phyloP scores from a whole-genome alignment of 2,329 filamentous ascomycete genomes.

The Capronia epimyces region DNA sequence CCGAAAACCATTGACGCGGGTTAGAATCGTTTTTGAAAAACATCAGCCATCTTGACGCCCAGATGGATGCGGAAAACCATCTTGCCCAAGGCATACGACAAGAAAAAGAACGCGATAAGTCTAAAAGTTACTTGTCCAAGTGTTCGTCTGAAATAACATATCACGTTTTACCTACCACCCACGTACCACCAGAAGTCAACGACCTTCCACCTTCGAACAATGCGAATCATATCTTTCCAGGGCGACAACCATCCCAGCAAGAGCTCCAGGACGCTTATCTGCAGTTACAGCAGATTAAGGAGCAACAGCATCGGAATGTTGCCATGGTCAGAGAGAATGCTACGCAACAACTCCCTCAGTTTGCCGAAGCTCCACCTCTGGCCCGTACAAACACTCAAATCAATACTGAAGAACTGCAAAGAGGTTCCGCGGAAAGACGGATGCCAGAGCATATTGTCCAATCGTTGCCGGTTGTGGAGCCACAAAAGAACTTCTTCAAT shows the following conservation, averaged over 20 bases:
- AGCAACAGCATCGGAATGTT: slow-evolving; percentile 45
- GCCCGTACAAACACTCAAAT: slow-evolving; percentile 41
- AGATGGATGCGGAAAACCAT: slow-evolving; percentile 40
- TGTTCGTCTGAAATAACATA: slow-evolving; percentile 65
- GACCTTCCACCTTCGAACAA: slow-evolving; percentile 40
- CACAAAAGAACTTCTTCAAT: slow-evolving; percentile 43
- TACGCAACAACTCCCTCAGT: slow-evolving; percentile 54
- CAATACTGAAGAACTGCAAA: slow-evolving; percentile 35
- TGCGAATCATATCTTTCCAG: slow-evolving; percentile 39
- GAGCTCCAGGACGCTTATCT: slow-evolving; percentile 57
- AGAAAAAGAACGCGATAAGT: slow-evolving; percentile 58
- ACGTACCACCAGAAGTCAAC: slow-evolving; percentile 51
- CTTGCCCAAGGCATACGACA: slow-evolving; percentile 48
- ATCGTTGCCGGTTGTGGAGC: slow-evolving; percentile 51
- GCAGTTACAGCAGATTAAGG: slow-evolving; percentile 44
- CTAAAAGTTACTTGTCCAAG: slow-evolving; percentile 57
- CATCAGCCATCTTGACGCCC: slow-evolving; percentile 45
- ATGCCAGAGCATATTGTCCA: slow-evolving; percentile 40
- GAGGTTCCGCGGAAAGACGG: slow-evolving; percentile 41
- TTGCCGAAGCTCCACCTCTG: slow-evolving; percentile 38
- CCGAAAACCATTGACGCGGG: slow-evolving; percentile 5
- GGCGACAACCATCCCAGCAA: slow-evolving; percentile 49
- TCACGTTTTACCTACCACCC: slow-evolving; percentile 59
- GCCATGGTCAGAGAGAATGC: slow-evolving; percentile 50
- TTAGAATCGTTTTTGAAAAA: slow-evolving; percentile 20